These are phyloP conservation scores for Luffa acutangula DNA, from an alignment of 306 rosid genomes.

Conservation along the genomic window DNA sequence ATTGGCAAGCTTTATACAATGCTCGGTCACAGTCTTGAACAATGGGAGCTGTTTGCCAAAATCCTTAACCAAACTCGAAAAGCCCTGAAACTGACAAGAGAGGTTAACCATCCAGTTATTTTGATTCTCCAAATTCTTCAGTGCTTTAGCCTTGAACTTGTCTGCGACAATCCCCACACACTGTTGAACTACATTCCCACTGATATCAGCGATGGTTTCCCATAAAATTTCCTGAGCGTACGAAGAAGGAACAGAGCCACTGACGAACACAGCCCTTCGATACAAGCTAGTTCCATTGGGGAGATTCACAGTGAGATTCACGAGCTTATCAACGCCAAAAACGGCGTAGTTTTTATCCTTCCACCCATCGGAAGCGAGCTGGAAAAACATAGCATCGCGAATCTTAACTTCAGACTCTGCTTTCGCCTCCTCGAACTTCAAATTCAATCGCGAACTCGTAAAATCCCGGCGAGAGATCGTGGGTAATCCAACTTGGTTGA, in stretches of 20 bases:
- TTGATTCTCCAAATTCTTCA: constrained; percentile 69
- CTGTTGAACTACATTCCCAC: constrained; percentile 56
- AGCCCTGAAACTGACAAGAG: constrained; percentile 76
- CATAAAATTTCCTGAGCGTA: constrained; percentile 80
- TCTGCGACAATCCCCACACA: constrained; percentile 96
- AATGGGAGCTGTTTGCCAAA: constrained; percentile 56
- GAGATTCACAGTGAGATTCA: constrained; percentile 66
- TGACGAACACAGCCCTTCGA: constrained; percentile 58
- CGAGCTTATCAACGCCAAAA: constrained; percentile 39
- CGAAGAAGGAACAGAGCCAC: constrained; percentile 53
- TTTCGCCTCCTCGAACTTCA: constrained; percentile 57
- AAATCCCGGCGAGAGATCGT: constrained; percentile 47
- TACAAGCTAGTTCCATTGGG: constrained; percentile 90
- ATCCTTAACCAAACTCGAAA: constrained; percentile 59
- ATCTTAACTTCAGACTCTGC: constrained; percentile 71
- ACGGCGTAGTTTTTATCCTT: constrained; percentile 26
- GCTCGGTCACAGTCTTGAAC: constrained; percentile 40
- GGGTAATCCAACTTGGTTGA: constrained; percentile 71
- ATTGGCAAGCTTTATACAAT: constrained; percentile 60
- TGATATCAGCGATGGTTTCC: constrained; percentile 84
- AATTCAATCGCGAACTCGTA: constrained; percentile 39
- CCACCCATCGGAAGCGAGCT: constrained; percentile 81
- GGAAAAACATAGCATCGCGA: constrained; percentile 87
- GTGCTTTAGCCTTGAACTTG: constrained; percentile 66
- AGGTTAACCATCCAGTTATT: constrained; percentile 93